These are phyloP conservation scores for Anastatica hierochuntica DNA, from an alignment of 345 rosid species.

Conservation along the genomic window DNA sequence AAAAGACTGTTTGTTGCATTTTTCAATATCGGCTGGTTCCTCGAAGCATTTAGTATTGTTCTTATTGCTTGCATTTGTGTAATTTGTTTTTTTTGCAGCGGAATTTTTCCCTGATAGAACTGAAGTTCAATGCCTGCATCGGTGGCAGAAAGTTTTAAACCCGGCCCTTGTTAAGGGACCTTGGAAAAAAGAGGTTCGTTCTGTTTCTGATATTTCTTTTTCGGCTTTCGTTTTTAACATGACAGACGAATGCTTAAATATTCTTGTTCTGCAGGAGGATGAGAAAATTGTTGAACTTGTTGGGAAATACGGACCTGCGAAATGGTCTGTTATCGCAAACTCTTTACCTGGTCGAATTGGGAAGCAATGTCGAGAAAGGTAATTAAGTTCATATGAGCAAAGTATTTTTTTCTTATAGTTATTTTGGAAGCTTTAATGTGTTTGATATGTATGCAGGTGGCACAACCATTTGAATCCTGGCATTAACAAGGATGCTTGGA, in stretches of 20 bases:
- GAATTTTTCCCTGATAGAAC: constrained; percentile 80
- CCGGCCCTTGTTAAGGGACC: constrained; percentile 96
- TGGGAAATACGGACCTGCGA: constrained; percentile 68
- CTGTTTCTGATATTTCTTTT: neutral
- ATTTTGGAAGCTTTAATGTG: constrained; percentile 1
- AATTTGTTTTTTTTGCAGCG: constrained; percentile 41
- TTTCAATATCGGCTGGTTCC: no score
- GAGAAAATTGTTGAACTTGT: constrained; percentile 71
- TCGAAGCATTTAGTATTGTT: neutral
- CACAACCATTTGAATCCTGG: constrained; percentile 97
- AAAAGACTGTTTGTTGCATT: no score
- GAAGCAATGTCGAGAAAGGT: constrained; percentile 98
- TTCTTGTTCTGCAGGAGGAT: constrained; percentile 53
- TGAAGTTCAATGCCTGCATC: constrained; percentile 91
- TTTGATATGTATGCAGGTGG: constrained; percentile 49
- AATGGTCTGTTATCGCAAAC: constrained; percentile 90
- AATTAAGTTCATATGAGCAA: constrained; percentile 4
- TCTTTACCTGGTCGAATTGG: constrained; percentile 93
- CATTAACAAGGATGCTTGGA: constrained; percentile 90
- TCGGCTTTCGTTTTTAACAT: neutral
- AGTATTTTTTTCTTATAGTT: neutral
- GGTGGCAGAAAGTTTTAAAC: constrained; percentile 98
- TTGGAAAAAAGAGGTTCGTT: constrained; percentile 82
- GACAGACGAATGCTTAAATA: neutral
- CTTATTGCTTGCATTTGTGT: neutral